A percentile compares a stretch with the other conserved stretches of the same genome.
These are phyloP conservation scores for Carex littledalei DNA, from an alignment of 176 grass and related monocot genomes.

Conservation along the genomic window DNA sequence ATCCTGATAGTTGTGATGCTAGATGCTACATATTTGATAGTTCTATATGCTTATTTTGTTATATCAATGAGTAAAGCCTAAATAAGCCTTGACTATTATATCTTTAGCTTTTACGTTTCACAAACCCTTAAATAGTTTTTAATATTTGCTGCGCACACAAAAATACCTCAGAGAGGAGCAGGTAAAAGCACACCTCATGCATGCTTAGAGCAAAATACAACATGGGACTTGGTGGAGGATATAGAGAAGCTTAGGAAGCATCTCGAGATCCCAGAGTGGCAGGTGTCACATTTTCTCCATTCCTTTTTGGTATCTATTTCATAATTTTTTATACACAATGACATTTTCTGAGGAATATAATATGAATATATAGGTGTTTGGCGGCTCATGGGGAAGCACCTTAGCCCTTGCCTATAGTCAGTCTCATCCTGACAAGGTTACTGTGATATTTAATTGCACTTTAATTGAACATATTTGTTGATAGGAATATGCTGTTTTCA, in stretches of 20 bases:
- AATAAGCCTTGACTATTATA: neutral
- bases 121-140: neutral
- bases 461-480: neutral
- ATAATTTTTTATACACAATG: slow-evolving; percentile 24
- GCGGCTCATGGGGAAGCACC: too few relatives aligned
- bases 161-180: slow-evolving; percentile 53
- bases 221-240: too few relatives aligned
- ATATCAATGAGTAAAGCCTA: neutral
- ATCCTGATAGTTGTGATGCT: neutral
- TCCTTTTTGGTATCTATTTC: too few relatives aligned
- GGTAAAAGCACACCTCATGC: slow-evolving; percentile 86
- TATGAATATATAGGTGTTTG: too few relatives aligned
- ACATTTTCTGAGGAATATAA: too few relatives aligned
- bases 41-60: neutral
- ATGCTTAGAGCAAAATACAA: slow-evolving; percentile 88
- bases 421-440: too few relatives aligned
- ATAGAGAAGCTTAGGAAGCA: too few relatives aligned
- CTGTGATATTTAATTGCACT: neutral
- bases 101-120: neutral
- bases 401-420: too few relatives aligned
- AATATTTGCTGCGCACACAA: neutral
- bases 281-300: too few relatives aligned
- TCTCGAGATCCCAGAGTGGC: too few relatives aligned
- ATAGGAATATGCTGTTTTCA: neutral
- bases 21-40: neutral